phyloP scores from a whole-genome alignment of 306 rosid genomes.

The Rosa chinensis region DNA sequence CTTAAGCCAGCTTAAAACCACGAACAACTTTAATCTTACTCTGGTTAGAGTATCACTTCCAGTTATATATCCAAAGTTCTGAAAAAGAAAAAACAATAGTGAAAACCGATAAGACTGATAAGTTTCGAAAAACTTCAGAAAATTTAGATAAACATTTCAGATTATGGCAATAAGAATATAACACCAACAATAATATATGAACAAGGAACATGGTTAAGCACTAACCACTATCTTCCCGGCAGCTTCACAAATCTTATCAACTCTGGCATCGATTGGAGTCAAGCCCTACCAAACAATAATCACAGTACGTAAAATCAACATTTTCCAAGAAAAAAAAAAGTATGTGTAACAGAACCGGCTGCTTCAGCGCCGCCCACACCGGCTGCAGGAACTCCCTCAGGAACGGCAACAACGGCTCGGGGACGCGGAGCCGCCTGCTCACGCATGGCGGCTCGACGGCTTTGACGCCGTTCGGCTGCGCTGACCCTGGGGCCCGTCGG shows the following conservation, averaged over 20 bases:
- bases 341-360: too few species aligned
- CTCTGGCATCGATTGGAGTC: constrained; percentile 96
- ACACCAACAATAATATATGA: too few species aligned
- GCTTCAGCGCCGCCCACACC: too few species aligned
- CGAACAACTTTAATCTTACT: constrained; percentile 39
- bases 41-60: constrained; percentile 79
- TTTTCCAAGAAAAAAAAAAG: too few species aligned
- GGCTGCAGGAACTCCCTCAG: too few species aligned
- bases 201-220: too few species aligned
- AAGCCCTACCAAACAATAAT: constrained; percentile 47
- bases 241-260: constrained; percentile 93
- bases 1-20: constrained; percentile 18
- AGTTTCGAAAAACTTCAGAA: background rate
- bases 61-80: constrained; percentile 90
- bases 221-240: constrained; percentile 90
- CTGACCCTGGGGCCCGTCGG: too few species aligned
- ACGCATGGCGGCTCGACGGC: too few species aligned
- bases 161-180: constrained; percentile 22
- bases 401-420: too few species aligned
- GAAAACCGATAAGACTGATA: background rate
- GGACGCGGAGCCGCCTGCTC: too few species aligned
- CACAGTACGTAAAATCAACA: too few species aligned
- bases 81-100: constrained; percentile 13
- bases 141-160: background rate
- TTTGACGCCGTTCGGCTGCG: too few species aligned